Conservation (phyloP, 768 basidiomycete species). For the Psilocybe azurescens region DNA sequence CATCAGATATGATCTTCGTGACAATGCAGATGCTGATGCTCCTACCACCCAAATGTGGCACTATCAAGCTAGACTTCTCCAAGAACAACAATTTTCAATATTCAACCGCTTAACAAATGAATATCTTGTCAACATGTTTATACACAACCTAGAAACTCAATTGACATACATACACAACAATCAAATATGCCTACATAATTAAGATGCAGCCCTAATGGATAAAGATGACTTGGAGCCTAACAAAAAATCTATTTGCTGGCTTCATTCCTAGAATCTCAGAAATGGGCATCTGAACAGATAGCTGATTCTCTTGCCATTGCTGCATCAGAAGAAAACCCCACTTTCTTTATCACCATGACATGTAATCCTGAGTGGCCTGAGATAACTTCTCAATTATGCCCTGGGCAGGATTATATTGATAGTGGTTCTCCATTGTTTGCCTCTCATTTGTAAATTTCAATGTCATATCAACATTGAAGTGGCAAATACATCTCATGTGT, state of each 20-base stretch:
- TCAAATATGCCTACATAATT: constrained; percentile 24
- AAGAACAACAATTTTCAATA: constrained; percentile 33
- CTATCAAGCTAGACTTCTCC: constrained; percentile 36
- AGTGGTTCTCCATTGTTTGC: constrained; percentile 34
- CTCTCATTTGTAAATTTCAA: constrained; percentile 28
- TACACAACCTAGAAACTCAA: constrained; percentile 33
- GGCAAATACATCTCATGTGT: constrained; percentile 33
- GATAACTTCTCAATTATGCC: constrained; percentile 30
- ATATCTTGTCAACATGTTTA: constrained; percentile 46
- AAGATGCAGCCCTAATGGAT: constrained; percentile 37
- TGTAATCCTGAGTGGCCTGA: constrained; percentile 48
- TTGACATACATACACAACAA: constrained; percentile 37
- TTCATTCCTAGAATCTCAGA: constrained; percentile 37
- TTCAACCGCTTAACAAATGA: constrained; percentile 39
- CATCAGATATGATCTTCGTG: background rate
- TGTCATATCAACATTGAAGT: constrained; percentile 45
- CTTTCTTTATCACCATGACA: constrained; percentile 45
- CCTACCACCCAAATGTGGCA: constrained; percentile 36
- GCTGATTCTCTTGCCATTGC: constrained; percentile 42
- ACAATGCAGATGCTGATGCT: constrained; percentile 6
- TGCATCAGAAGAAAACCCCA: constrained; percentile 29
- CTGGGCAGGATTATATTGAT: constrained; percentile 43
- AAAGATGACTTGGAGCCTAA: constrained; percentile 19
- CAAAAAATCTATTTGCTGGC: constrained; percentile 41
- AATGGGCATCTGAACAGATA: constrained; percentile 43